Conservation (phyloP, 345 rosid species). For the Angophora floribunda region DNA sequence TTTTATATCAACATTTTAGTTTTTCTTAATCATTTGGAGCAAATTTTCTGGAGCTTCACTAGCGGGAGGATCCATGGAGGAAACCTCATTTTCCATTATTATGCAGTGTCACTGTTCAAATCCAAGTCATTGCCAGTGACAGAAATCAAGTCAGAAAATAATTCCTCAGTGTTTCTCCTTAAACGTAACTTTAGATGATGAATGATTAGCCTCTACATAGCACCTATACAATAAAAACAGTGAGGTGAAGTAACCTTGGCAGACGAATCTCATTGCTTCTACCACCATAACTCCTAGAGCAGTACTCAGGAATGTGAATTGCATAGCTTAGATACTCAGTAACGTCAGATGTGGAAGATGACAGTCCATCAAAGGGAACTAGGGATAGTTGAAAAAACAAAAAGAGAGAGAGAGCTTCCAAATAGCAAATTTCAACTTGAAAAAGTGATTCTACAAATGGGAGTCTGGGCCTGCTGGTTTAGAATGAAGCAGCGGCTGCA, state of each 20-base stretch:
- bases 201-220: background rate
- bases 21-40: background rate
- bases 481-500: conserved; percentile 79
- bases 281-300: background rate
- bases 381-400: background rate
- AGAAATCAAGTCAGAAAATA: background rate
- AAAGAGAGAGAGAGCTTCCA: background rate
- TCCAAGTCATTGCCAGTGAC: background rate
- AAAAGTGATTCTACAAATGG: conserved; percentile 8
- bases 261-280: background rate
- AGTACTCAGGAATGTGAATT: background rate
- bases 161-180: background rate
- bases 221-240: background rate
- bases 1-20: background rate
- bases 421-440: background rate
- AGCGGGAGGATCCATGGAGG: background rate
- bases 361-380: background rate
- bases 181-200: background rate
- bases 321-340: background rate
- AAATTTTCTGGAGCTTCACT: background rate
- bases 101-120: background rate
- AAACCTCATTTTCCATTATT: background rate
- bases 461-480: conserved; percentile 49
- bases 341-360: background rate
- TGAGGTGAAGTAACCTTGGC: background rate